Conservation (phyloP, 1,284 basidiomycete genomes). For the Moesziomyces parantarcticus region DNA sequence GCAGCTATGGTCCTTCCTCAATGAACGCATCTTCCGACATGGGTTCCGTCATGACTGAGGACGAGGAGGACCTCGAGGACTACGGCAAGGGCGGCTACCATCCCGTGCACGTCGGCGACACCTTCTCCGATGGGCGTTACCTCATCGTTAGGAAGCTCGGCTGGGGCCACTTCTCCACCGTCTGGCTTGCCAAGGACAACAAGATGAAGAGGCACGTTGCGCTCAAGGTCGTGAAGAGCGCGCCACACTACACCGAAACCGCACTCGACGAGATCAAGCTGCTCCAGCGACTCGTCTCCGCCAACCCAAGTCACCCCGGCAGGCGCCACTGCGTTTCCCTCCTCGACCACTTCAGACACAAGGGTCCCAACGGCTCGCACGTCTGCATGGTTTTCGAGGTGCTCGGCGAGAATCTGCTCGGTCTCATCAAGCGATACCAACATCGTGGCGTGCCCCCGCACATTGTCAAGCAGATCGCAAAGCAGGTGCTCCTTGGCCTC, state of each 20-base stretch:
- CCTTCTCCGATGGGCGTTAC: slow-evolving; percentile 88
- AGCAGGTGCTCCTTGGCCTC: slow-evolving; percentile 91
- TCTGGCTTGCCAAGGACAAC: slow-evolving; percentile 69
- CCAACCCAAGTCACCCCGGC: slow-evolving; percentile 73
- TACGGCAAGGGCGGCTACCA: slow-evolving; percentile 78
- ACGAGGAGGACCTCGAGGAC: slow-evolving; percentile 70
- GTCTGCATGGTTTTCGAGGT: slow-evolving; percentile 99
- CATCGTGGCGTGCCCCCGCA: slow-evolving; percentile 95
- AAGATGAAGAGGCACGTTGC: slow-evolving; percentile 96
- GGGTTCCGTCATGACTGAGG: slow-evolving; percentile 67
- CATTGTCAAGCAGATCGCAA: slow-evolving; percentile 95
- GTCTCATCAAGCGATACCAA: slow-evolving; percentile 93
- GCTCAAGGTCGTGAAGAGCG: slow-evolving; percentile 98
- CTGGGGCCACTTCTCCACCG: slow-evolving; percentile 89
- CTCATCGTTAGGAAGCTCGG: slow-evolving; percentile 93
- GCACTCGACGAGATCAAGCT: slow-evolving; percentile 99
- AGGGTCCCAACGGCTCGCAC: slow-evolving; percentile 94
- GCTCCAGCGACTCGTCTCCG: slow-evolving; percentile 90
- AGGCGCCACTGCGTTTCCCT: slow-evolving; percentile 82
- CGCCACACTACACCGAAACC: slow-evolving; percentile 95
- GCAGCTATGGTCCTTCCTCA: slow-evolving; percentile 45
- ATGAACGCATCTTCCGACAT: slow-evolving; percentile 49
- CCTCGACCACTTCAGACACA: slow-evolving; percentile 95
- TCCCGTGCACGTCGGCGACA: slow-evolving; percentile 93
- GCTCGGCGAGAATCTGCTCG: slow-evolving; percentile 95